Evolutionary conservation across 2,329 filamentous ascomycete species (phyloP), one percentile per base, ranked within the genome.

Genomic region (Hirsutella thompsonii): DNA sequence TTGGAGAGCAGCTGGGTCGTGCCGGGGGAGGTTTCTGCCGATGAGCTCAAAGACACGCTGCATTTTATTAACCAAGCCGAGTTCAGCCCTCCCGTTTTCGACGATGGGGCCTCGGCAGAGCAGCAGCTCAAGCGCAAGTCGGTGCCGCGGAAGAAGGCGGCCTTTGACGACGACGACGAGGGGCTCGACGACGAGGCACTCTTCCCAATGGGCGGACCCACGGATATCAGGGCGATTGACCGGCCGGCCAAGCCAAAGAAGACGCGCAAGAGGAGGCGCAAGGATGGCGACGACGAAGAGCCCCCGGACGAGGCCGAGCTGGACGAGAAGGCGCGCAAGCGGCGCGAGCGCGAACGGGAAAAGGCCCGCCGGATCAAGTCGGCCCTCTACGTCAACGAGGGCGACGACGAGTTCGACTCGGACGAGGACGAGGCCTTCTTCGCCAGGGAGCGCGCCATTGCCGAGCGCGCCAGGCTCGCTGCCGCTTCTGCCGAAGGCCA

Each of bases 351-450:
- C 49, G 80, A 94, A 49, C 65, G 75, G n/a, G 86, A 89, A 53
- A 88, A 88, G 60, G 72, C 78, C 38, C 68, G 69, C 26, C 83
- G 82, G 55, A 83, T 92, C 63, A 96, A 95, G 68, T 93, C 84
- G 52, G 79, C 81, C 20, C 62, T 90, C 32, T 90, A 79, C 52
- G 83, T 98, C 39, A 76, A 82, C 43, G 79, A 81, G 30, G 87
- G 83, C 49, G 92, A 96, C 55, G 92, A 96, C 40, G 88, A 94
- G 50, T 81, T 74, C n/a, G 87, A 94, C 53, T 78, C 74, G 28
- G 86, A 88, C 37, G 74, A 76, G 42, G 69, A 70, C 38, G 60
- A 67, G 19, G 77, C 74, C 18, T 95, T 95, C 61, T 95, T 90
- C 60, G 78, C 72, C 2, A 70, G 75, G 14, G 89, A 95, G 61